Evolutionary conservation across 495 filamentous ascomycete species (phyloP).

Genomic region (Hypoxylon fuscum): DNA sequence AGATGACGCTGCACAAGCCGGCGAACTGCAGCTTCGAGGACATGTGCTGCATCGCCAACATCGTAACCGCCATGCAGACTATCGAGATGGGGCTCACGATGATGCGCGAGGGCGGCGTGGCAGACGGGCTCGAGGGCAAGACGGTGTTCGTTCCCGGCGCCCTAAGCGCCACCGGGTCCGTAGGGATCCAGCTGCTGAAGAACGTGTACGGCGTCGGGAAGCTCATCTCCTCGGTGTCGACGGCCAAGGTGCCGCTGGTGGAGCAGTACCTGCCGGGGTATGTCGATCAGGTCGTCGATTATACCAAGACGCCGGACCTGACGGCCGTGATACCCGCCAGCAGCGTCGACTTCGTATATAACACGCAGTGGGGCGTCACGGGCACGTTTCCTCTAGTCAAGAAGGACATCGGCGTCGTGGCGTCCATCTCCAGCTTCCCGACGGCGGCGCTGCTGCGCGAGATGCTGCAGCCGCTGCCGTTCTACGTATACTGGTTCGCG

Average conservation of each 20-base stretch:
- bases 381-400: constrained; percentile 51
- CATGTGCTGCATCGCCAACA: constrained; percentile 47
- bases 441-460: constrained; percentile 46
- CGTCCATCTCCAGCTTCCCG: constrained; percentile 54
- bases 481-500: constrained; percentile 43
- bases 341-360: constrained; percentile 63
- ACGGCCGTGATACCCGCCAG: constrained; percentile 51
- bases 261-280: constrained; percentile 48
- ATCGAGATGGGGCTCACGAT: constrained; percentile 49
- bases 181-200: constrained; percentile 63
- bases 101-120: constrained; percentile 47
- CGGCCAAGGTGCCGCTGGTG: constrained; percentile 60
- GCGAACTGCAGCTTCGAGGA: constrained; percentile 44
- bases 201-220: constrained; percentile 59
- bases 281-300: constrained; percentile 58
- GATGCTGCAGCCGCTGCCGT: constrained; percentile 48
- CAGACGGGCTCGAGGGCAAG: constrained; percentile 57
- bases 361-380: constrained; percentile 52
- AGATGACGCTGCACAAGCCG: constrained; percentile 51
- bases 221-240: constrained; percentile 63
- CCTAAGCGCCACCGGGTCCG: constrained; percentile 60
- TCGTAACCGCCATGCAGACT: constrained; percentile 55
- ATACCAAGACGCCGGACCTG: constrained; percentile 52
- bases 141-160: constrained; percentile 64
- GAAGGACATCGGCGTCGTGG: constrained; percentile 49